Percentiles rank a stretch among this genome's conserved stretches.
These are phyloP conservation scores for Arthonia radiata DNA, from an alignment of 495 filamentous ascomycete species.

Conservation along the genomic window DNA sequence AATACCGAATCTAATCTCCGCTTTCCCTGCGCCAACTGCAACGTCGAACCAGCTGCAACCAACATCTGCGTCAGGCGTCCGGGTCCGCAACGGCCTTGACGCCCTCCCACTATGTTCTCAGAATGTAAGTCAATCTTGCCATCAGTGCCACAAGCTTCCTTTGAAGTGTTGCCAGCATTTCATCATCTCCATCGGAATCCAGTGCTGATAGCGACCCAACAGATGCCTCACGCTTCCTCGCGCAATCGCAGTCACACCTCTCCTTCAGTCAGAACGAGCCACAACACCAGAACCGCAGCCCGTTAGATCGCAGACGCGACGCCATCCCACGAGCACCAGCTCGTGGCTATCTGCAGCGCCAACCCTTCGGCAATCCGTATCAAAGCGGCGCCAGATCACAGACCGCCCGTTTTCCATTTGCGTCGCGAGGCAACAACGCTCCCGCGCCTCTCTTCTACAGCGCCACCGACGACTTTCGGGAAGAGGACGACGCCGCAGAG, in stretches of 20 bases:
- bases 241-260: slow-evolving; percentile 82
- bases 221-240: slow-evolving; percentile 96
- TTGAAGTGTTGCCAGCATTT: neutral
- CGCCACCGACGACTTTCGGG: slow-evolving; percentile 52
- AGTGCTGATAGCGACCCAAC: neutral
- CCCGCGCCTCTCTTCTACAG: slow-evolving; percentile 86
- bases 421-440: slow-evolving; percentile 35
- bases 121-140: slow-evolving; percentile 47
- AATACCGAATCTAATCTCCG: too few relatives aligned
- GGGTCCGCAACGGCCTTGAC: slow-evolving; percentile 1
- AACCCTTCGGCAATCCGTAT: slow-evolving; percentile 42
- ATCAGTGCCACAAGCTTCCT: too few relatives aligned
- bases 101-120: slow-evolving; percentile 53
- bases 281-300: slow-evolving; percentile 22
- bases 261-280: slow-evolving; percentile 36
- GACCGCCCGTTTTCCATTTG: slow-evolving; percentile 51
- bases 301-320: slow-evolving; percentile 20
- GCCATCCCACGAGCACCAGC: slow-evolving; percentile 19
- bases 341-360: slow-evolving; percentile 24
- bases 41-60: too few relatives aligned
- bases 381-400: slow-evolving; percentile 35
- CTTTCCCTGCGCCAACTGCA: too few relatives aligned
- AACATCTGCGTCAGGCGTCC: too few relatives aligned
- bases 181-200: too few relatives aligned
- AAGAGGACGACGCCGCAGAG: slow-evolving; percentile 79